Base-by-base conservation (phyloP, 345 rosid species). In the Gossypium thurberi region DNA sequence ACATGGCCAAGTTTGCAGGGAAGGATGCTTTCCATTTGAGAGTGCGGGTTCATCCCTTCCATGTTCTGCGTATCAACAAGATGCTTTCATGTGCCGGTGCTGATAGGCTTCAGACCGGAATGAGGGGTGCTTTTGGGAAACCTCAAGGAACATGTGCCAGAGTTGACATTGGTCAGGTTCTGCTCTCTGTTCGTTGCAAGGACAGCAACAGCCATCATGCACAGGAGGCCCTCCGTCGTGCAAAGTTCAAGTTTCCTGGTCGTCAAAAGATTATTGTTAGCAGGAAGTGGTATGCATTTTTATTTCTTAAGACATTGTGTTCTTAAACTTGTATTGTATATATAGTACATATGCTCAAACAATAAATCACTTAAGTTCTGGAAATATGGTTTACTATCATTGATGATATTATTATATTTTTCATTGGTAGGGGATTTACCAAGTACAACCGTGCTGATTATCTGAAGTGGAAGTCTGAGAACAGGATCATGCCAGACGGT, bases 81-180 rank as follows among this genome's bases (percentile, higher is more conserved):
- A 87, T 87, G 91, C 91, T 87, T 85, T 87, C 91, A 0, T 85
- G 91, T 60, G 91, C 91, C 2, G 91, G 91, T 50, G 91, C 91
- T 80, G 88, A 87, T 82, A 85, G 87, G 78, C 87, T 87, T 18
- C 90, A 87, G 71, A 87, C 87, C 47, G 89, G 87, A 1, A 87
- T 83, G 88, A 78, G 87, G 75, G 90, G 88, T 76, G 90, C 90
- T 47, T 87, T 85, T 44, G 90, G 90, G 23, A 85, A 87, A 62
- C 87, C 90, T 10, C 81, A 81, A 50, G 90, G 90, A 26, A 75
- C 81, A 25, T 87, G 89, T 62, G 90, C 86, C 18, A 74, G 88
- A 47, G 88, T 87, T 9, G 81, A 81, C 0, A 87, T 87, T 3
- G 88, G 88, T 5, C 88, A 87, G 85, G 88, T 87, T 43, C 81